Evolutionary conservation across 1,139 yeast species (phyloP), one percentile per base, ranked within the genome.

Genomic region (Keqinozyma sinolaborantium): DNA sequence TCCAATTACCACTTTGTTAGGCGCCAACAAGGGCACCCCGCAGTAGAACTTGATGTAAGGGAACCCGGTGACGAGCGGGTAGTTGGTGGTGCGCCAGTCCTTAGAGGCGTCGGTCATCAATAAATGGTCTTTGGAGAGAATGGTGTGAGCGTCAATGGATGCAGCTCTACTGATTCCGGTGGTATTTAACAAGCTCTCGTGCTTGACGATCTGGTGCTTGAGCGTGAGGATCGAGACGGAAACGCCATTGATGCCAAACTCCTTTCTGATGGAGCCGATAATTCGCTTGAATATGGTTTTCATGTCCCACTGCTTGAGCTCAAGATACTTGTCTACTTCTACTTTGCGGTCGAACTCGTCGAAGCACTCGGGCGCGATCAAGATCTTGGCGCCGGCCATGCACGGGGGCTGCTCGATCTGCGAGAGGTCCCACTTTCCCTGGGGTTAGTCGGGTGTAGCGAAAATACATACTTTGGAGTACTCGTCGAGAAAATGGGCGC

Each of bases 61-160:
- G 1, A 69, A 60, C 0, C 83, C 81, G 24, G 66, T 72, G 1
- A 82, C 83, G 33, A 81, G 60, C 0, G 88, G 88, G 42, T 77
- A 80, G 28, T 61, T 58, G 6, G 56, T 45, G 4, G 79, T 73
- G 50, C 90, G 60, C 90, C 92, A 83, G 49, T 83, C 92, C 25
- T 63, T 58, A 4, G 76, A 53, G 1, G 87, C 79, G 51, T 83
- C 85, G 16, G 67, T 50, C 14, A 83, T 42, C 2, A 75, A 57
- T 42, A 83, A 74, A 41, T 65, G 63, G 1, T 68, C 77, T 9
- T 61, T 57, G 0, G 88, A 80, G 26, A 83, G 54, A 4, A 83
- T 64, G 0, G 86, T 66, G 55, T 83, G 90, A 4, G 78, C 77
- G 51, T 83, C 90, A 26, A 83, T 56, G 1, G 86, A 77, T 2